Percentiles rank a stretch among this genome's conserved stretches.
Conservation (phyloP, 176 grass and related monocot species). For the Coix lacrymajobi region DNA sequence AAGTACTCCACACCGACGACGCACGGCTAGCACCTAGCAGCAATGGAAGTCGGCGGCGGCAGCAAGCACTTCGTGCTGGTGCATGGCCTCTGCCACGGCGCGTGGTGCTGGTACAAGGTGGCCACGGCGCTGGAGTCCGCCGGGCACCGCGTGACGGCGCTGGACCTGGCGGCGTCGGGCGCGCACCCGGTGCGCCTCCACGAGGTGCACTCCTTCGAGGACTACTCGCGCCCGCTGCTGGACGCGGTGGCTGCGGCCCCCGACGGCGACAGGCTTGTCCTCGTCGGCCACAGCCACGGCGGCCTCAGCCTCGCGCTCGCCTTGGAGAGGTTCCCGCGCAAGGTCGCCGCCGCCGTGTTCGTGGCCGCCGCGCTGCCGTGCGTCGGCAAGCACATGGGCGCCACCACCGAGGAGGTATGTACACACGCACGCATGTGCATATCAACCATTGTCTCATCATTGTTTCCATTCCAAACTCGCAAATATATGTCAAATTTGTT, state of each 20-base stretch:
- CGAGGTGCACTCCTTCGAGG: slow-evolving; percentile 48
- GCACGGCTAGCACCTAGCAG: not conserved
- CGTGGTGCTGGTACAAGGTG: slow-evolving; percentile 61
- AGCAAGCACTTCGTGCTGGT: slow-evolving; percentile 37
- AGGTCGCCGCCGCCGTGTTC: slow-evolving; percentile 46
- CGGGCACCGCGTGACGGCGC: slow-evolving; percentile 44
- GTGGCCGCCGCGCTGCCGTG: slow-evolving; percentile 34
- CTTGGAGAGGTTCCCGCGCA: slow-evolving; percentile 43
- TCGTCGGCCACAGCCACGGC: slow-evolving; percentile 56
- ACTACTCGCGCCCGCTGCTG: slow-evolving; percentile 46
- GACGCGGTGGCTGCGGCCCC: slow-evolving; percentile 23
- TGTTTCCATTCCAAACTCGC: not conserved
- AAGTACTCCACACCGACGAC: not conserved
- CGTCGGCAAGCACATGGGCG: slow-evolving; percentile 25
- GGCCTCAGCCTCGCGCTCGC: slow-evolving; percentile 45
- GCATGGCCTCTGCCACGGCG: slow-evolving; percentile 49
- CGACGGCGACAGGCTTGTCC: slow-evolving; percentile 19
- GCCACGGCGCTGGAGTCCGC: not conserved
- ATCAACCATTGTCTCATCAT: not conserved
- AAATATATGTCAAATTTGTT: not conserved
- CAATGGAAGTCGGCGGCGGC: slow-evolving; percentile 6
- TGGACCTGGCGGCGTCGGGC: slow-evolving; percentile 48
- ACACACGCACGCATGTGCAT: not conserved
- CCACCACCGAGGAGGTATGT: not conserved
- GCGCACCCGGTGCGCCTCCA: slow-evolving; percentile 26